Evolutionary conservation across 2,329 filamentous ascomycete species (phyloP).

Genomic region (Colletotrichum sp.): DNA sequence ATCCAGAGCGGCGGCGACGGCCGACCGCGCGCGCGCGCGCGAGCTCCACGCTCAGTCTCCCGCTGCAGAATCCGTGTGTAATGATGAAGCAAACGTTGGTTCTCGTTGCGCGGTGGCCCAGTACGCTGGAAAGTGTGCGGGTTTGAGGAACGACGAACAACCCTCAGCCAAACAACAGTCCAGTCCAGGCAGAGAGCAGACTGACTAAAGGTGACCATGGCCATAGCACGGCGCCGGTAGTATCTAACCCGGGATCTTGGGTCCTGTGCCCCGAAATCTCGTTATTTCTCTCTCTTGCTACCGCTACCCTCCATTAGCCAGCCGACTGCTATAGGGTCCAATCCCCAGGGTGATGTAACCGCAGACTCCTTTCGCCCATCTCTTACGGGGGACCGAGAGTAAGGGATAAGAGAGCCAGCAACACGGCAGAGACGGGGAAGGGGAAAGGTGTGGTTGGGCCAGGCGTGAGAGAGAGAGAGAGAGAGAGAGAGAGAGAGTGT

Average conservation of each 20-base stretch:
- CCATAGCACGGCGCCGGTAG: background rate
- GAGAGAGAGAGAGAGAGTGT: too few species aligned
- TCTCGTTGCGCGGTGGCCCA: background rate
- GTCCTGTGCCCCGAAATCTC: background rate
- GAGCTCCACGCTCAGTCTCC: background rate
- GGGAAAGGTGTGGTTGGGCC: background rate
- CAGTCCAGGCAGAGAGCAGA: background rate
- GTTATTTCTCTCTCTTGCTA: background rate
- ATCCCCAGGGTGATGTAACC: background rate
- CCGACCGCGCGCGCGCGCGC: background rate
- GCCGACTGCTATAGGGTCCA: background rate
- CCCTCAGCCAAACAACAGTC: background rate
- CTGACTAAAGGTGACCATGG: background rate
- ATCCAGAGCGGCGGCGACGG: background rate
- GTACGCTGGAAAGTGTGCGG: background rate
- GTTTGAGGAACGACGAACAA: background rate
- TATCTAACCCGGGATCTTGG: background rate
- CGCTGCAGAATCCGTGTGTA: constrained; percentile 17
- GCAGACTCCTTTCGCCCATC: background rate
- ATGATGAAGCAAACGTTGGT: background rate
- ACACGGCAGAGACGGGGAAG: background rate
- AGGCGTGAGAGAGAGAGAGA: background rate
- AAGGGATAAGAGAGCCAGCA: background rate
- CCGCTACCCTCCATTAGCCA: background rate
- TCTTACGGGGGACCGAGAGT: background rate